Evolutionary conservation across 805 yeast species (phyloP).

Genomic region (Torulaspora microellipsoides): DNA sequence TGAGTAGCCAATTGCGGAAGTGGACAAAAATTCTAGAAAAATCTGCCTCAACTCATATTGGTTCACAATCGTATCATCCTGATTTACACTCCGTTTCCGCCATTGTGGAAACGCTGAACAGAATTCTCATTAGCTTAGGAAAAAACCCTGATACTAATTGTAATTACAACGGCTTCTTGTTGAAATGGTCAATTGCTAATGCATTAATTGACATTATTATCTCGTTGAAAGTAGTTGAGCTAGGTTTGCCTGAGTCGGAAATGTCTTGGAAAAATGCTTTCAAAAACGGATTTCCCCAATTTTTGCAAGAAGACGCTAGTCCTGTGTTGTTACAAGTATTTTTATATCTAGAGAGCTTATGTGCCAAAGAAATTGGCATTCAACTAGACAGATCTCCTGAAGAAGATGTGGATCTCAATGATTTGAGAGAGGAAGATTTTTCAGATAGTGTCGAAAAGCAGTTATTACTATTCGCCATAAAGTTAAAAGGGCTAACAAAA

Average conservation of each 20-base stretch:
- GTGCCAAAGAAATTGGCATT: conserved; percentile 20
- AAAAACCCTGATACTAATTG: conserved; percentile 1
- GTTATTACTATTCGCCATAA: conserved; percentile 26
- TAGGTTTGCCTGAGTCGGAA: conserved; percentile 26
- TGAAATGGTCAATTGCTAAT: conserved; percentile 20
- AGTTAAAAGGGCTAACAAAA: conserved; percentile 27
- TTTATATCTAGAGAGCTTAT: conserved; percentile 26
- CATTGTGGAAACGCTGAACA: conserved; percentile 18
- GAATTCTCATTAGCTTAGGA: conserved; percentile 7
- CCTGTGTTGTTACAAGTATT: conserved; percentile 19
- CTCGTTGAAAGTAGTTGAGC: conserved; percentile 28
- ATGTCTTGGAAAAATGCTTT: conserved; percentile 20
- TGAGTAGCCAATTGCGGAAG: conserved; percentile 29
- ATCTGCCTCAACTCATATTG: conserved; percentile 1
- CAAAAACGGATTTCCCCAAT: conserved; percentile 13
- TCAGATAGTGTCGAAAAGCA: conserved; percentile 20
- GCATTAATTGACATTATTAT: conserved; percentile 25
- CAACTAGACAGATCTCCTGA: conserved; percentile 23
- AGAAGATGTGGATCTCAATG: conserved; percentile 28
- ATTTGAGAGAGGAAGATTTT: conserved; percentile 10
- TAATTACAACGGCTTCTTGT: conserved; percentile 1
- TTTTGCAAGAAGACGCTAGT: conserved; percentile 10
- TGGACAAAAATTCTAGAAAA: conserved; percentile 27
- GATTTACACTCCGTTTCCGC: conserved; percentile 11
- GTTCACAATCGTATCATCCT: conserved; percentile 5